Evolutionary conservation across 768 basidiomycete genomes (phyloP), one percentile per base, ranked within the genome.

Genomic region (Tremella fuciformis): DNA sequence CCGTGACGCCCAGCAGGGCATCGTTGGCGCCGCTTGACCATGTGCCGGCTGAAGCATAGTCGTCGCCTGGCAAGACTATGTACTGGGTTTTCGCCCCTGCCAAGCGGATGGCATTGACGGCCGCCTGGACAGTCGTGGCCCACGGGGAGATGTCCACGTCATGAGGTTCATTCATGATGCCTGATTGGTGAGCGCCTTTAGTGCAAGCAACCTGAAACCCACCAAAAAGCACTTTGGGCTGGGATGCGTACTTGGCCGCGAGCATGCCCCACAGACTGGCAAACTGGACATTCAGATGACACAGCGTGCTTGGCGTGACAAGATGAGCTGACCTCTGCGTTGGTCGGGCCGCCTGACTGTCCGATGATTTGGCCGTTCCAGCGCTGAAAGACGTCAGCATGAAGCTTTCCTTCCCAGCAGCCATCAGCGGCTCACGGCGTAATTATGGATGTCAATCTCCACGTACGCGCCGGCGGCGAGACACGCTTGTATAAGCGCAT

Each of bases 81-180:
- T 80, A 74, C 61, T 86, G 84, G 1, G 78, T 74, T 0, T 78
- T 82, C 0, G 85, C 85, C 13, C 86, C 86, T 40, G 78, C 78
- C 2, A 79, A 72, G 47, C 85, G 82, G 61, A 86, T 85, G 3
- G 83, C 84, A 19, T 82, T 84, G 18, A 86, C 84, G 13, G 81
- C 83, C n/a, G 81, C 81, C 72, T 85, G 84, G 25, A 84, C 81
- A 0, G 82, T 73, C 13, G 58, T 70, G 6, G 83, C 84, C 84
- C 66, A 71, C 16, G 52, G 47, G 8, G 22, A 25, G 51, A 80
- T 64, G 59, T 79, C 71, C 34, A 82, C 60, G 66, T 85, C 83
- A 61, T 86, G 84, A 3, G 84, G 84, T 62, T 85, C 84, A 61
- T 85, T 85, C 84, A 85, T 84, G 60, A 80, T 60, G n/a, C 71